phyloP scores from a whole-genome alignment of 2,329 filamentous ascomycete species.

The Microsporum ferrugineum region DNA sequence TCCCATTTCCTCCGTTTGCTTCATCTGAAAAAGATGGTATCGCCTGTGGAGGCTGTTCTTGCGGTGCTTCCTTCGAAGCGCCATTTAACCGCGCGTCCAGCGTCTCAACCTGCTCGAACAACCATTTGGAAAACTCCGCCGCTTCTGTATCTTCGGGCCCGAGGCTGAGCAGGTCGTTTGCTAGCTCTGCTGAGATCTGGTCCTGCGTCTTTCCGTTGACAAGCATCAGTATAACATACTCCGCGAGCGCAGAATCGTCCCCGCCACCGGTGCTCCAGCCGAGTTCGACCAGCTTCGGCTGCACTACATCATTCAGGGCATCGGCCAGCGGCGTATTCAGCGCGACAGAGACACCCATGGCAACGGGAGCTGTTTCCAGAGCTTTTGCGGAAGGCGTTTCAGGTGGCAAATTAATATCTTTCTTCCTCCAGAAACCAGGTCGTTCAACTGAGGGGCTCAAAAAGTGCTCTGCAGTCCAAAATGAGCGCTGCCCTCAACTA shows the following conservation, averaged over 20 bases:
- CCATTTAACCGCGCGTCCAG: constrained; percentile 55
- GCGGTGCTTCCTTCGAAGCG: constrained; percentile 23
- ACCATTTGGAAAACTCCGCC: constrained; percentile 75
- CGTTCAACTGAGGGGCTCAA: neutral
- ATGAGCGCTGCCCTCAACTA: too few species aligned
- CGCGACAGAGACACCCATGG: constrained; percentile 66
- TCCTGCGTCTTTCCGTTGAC: constrained; percentile 88
- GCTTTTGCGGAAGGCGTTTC: neutral
- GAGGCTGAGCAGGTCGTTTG: constrained; percentile 72
- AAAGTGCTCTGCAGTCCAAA: neutral
- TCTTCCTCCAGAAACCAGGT: neutral
- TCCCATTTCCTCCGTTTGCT: constrained; percentile 14
- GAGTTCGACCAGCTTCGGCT: constrained; percentile 82
- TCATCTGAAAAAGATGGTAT: constrained; percentile 27
- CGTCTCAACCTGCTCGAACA: constrained; percentile 73
- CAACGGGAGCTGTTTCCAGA: neutral
- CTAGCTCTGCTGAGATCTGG: constrained; percentile 77
- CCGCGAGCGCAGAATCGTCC: constrained; percentile 70
- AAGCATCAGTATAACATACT: constrained; percentile 96
- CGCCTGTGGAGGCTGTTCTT: constrained; percentile 17
- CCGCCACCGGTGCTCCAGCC: constrained; percentile 80
- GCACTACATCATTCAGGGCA: constrained; percentile 69
- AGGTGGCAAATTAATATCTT: neutral
- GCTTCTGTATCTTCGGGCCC: constrained; percentile 72
- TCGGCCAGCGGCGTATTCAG: constrained; percentile 74